phyloP scores from a whole-genome alignment of 129 eudicot genomes.

The sunflower (Helianthus annuus) region DNA sequence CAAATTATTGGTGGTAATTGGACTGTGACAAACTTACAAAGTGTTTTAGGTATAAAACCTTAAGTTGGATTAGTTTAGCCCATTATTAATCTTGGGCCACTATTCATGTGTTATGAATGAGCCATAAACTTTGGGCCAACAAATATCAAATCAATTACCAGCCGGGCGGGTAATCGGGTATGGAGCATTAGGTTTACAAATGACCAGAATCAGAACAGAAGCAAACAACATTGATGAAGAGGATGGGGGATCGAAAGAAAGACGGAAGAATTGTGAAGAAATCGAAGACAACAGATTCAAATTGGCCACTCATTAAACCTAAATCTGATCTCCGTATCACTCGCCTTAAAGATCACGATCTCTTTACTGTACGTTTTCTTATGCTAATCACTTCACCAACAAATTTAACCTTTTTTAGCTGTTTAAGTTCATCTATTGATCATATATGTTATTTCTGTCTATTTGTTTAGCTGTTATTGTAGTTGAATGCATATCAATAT shows the following conservation, averaged over 20 bases:
- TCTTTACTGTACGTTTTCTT: constrained; percentile 61
- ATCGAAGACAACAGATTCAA: constrained; percentile 28
- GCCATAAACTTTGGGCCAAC: not conserved
- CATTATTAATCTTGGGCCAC: not conserved
- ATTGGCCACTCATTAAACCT: constrained; percentile 81
- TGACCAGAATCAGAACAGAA: not conserved
- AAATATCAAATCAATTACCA: not conserved
- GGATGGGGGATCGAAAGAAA: constrained; percentile 53
- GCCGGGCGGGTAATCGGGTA: not conserved
- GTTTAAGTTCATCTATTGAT: constrained; percentile 1
- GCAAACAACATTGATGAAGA: constrained; percentile 31
- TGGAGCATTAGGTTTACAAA: constrained; percentile 8
- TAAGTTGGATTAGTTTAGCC: not conserved
- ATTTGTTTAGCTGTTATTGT: not conserved
- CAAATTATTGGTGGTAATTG: no score
- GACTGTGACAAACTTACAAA: no score
- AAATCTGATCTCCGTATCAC: constrained; percentile 55
- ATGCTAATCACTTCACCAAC: not conserved
- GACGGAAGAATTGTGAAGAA: constrained; percentile 40
- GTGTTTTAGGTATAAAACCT: no score
- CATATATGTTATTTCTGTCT: not conserved
- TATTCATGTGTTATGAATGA: no score
- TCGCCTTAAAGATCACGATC: constrained; percentile 71
- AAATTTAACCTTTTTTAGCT: not conserved
- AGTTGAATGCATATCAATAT: not conserved